Evolutionary conservation across 768 basidiomycete species (phyloP).

Genomic region (Podaxis sp.): DNA sequence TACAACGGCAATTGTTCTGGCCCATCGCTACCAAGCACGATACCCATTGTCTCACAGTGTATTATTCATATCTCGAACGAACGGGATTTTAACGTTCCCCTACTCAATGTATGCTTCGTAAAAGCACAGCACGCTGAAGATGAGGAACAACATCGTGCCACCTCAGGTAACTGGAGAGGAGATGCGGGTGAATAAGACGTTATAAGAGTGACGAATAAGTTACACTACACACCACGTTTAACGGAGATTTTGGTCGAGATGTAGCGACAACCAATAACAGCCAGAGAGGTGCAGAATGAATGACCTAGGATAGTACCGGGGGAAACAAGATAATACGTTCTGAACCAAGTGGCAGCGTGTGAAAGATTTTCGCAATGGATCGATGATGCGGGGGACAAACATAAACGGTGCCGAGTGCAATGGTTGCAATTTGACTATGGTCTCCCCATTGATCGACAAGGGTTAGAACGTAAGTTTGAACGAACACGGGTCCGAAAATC

Average conservation of each 20-base stretch:
- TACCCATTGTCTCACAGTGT: neutral
- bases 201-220: slow-evolving; percentile 13
- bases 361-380: neutral
- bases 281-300: slow-evolving; percentile 80
- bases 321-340: slow-evolving; percentile 89
- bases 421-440: slow-evolving; percentile 95
- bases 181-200: neutral
- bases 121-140: slow-evolving; percentile 81
- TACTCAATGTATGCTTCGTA: slow-evolving; percentile 54
- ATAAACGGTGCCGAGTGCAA: slow-evolving; percentile 93
- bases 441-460: slow-evolving; percentile 99
- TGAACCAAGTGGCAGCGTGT: slow-evolving; percentile 29
- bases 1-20: too few relatives aligned
- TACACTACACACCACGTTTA: slow-evolving; percentile 77
- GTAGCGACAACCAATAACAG: slow-evolving; percentile 94
- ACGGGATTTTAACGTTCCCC: slow-evolving; percentile 25
- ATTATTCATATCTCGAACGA: neutral
- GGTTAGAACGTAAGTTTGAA: slow-evolving; percentile 91
- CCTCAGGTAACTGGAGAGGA: slow-evolving; percentile 67
- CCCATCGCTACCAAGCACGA: too few relatives aligned
- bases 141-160: slow-evolving; percentile 75
- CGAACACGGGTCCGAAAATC: slow-evolving; percentile 91
- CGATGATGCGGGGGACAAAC: slow-evolving; percentile 40
- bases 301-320: slow-evolving; percentile 90
- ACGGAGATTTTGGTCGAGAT: slow-evolving; percentile 93